A percentile compares a stretch with the other conserved stretches of the same genome.
These are phyloP conservation scores for Novakomyces olei DNA, from an alignment of 805 yeast genomes.

Conservation along the genomic window DNA sequence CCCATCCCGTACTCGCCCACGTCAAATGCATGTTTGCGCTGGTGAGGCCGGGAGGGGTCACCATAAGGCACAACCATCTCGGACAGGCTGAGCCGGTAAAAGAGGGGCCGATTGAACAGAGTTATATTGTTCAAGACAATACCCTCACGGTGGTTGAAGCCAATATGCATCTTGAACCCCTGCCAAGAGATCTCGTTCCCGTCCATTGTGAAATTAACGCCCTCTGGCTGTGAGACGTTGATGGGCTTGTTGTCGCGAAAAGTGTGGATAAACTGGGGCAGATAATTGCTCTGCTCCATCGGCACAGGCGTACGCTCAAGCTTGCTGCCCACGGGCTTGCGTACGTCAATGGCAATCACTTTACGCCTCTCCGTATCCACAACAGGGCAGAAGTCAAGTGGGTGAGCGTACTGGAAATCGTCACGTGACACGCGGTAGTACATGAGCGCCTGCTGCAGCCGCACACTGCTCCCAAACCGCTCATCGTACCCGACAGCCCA, in stretches of 20 bases:
- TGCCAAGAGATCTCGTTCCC: slow-evolving; percentile 58
- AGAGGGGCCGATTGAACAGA: slow-evolving; percentile 30
- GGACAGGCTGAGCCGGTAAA: slow-evolving; percentile 55
- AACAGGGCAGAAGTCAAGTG: slow-evolving; percentile 64
- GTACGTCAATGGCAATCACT: slow-evolving; percentile 55
- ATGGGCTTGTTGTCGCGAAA: slow-evolving; percentile 49
- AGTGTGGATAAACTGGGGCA: slow-evolving; percentile 38
- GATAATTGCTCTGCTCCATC: slow-evolving; percentile 48
- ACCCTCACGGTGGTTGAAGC: slow-evolving; percentile 73
- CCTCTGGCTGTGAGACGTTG: slow-evolving; percentile 57
- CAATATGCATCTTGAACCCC: slow-evolving; percentile 55
- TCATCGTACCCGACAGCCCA: slow-evolving; percentile 54
- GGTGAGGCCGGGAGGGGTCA: slow-evolving; percentile 57
- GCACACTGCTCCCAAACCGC: slow-evolving; percentile 54
- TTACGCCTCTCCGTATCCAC: slow-evolving; percentile 49
- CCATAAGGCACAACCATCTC: slow-evolving; percentile 82
- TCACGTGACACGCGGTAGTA: slow-evolving; percentile 57
- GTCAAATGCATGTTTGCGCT: slow-evolving; percentile 69
- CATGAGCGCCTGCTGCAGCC: slow-evolving; percentile 64
- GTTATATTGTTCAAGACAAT: slow-evolving; percentile 53
- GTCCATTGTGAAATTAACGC: slow-evolving; percentile 52
- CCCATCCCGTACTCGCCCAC: slow-evolving; percentile 81
- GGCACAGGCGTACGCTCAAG: slow-evolving; percentile 54
- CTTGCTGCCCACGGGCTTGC: slow-evolving; percentile 18
- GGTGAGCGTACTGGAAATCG: slow-evolving; percentile 46